These are phyloP conservation scores for Fusarium sp. DNA, from an alignment of 2,329 filamentous ascomycete species.

Conservation along the genomic window DNA sequence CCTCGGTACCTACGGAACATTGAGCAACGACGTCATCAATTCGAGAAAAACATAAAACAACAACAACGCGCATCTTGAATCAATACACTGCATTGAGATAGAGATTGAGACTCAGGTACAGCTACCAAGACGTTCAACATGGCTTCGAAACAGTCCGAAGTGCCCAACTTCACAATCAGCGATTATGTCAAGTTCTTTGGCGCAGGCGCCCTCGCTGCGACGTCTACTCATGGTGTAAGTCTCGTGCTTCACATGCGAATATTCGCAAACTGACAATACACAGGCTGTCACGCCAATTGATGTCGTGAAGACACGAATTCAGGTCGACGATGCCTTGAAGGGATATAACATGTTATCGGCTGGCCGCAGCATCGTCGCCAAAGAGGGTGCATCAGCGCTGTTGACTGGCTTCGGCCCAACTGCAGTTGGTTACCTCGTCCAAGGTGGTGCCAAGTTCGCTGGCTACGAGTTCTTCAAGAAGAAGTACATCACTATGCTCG, in stretches of 20 bases:
- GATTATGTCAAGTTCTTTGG: conserved; percentile 66
- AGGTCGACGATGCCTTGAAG: conserved; percentile 87
- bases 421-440: conserved; percentile 87
- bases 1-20: conserved; percentile 24
- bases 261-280: conserved; percentile 31
- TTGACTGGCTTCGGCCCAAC: conserved; percentile 88
- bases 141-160: conserved; percentile 44
- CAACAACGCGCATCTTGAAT: conserved; percentile 3
- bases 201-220: conserved; percentile 64
- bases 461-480: conserved; percentile 97
- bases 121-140: conserved; percentile 31
- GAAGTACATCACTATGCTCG: conserved; percentile 78
- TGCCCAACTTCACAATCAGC: conserved; percentile 54
- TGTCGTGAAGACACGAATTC: conserved; percentile 92
- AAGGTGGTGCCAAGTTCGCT: conserved; percentile 91
- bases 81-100: background rate
- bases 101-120: background rate
- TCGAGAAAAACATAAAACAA: conserved; percentile 25
- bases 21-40: conserved; percentile 28
- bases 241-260: background rate
- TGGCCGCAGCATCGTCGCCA: conserved; percentile 80
- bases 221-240: conserved; percentile 62
- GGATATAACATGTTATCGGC: conserved; percentile 85
- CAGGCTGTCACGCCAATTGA: conserved; percentile 65
- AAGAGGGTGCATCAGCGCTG: conserved; percentile 82